Percentiles rank a stretch among this genome's conserved stretches.
phyloP scores from a whole-genome alignment of 2,329 filamentous ascomycete genomes.

The Clonostachys sp. region DNA sequence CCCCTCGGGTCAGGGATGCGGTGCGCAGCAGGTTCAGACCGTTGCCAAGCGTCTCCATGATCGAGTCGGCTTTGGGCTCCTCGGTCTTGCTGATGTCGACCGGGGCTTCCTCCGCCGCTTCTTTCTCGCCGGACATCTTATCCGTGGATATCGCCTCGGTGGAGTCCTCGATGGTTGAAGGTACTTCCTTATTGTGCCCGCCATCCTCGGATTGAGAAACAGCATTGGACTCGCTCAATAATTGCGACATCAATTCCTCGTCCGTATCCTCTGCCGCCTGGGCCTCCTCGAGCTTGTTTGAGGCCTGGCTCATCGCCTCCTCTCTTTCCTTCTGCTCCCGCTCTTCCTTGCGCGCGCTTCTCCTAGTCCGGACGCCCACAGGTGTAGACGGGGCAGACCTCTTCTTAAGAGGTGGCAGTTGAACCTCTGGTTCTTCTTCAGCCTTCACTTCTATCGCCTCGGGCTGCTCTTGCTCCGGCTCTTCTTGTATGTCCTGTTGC shows the following conservation, averaged over 20 bases:
- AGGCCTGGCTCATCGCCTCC: background rate
- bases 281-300: no score
- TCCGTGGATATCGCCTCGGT: conserved; percentile 10
- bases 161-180: conserved; percentile 9
- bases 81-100: conserved; percentile 2
- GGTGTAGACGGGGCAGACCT: background rate
- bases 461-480: no score
- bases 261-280: conserved; percentile 22
- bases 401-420: background rate
- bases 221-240: conserved; percentile 31
- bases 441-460: no score
- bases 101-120: background rate
- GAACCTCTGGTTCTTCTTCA: no score
- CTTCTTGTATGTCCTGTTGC: no score
- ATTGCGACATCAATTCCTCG: conserved; percentile 34
- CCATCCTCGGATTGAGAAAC: conserved; percentile 22
- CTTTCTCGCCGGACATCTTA: background rate
- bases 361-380: conserved; percentile 1
- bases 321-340: conserved; percentile 8
- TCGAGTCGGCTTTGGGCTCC: conserved; percentile 10
- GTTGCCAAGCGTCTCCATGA: conserved; percentile 24
- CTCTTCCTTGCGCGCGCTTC: background rate
- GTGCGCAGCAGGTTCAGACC: conserved; percentile 53
- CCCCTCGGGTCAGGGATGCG: conserved; percentile 56
- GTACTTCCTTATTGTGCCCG: background rate